These are phyloP conservation scores for Lablab purpureus DNA, from an alignment of 306 rosid species.

Conservation along the genomic window DNA sequence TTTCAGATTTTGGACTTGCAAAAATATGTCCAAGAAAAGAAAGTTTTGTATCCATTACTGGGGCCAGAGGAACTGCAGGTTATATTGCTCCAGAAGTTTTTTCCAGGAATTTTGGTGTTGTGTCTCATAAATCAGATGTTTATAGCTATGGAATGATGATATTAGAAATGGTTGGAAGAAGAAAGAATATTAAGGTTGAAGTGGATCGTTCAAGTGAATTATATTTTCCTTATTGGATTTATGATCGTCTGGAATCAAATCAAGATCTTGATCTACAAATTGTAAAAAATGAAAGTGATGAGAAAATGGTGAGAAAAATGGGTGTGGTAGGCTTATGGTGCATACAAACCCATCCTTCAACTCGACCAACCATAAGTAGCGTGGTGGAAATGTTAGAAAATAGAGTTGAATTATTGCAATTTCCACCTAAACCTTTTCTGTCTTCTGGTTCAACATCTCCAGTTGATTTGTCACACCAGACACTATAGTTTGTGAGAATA, in stretches of 20 bases:
- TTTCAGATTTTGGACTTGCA: conserved; percentile 61
- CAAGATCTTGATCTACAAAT: not conserved
- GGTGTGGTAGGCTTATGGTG: conserved; percentile 47
- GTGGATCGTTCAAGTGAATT: conserved; percentile 37
- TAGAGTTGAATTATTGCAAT: not conserved
- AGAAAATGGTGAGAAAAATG: conserved; percentile 14
- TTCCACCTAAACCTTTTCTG: not conserved
- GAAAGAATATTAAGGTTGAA: conserved; percentile 25
- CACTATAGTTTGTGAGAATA: not conserved
- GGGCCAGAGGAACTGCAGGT: conserved; percentile 53
- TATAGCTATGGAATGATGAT: conserved; percentile 56
- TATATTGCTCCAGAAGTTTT: conserved; percentile 55
- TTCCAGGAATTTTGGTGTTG: conserved; percentile 45
- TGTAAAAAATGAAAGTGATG: not conserved
- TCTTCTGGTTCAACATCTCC: not conserved
- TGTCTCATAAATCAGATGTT: conserved; percentile 56
- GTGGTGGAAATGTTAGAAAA: not conserved
- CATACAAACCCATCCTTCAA: conserved; percentile 18
- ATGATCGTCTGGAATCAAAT: conserved; percentile 39
- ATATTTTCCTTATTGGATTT: conserved; percentile 57
- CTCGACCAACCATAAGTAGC: not conserved
- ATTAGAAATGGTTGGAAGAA: conserved; percentile 47
- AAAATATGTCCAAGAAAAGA: conserved; percentile 46
- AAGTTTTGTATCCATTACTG: conserved; percentile 44
- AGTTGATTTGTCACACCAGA: not conserved